These are phyloP conservation scores for Scenedesmus sp. DNA, from an alignment of 163 green algal genomes.

Conservation along the genomic window DNA sequence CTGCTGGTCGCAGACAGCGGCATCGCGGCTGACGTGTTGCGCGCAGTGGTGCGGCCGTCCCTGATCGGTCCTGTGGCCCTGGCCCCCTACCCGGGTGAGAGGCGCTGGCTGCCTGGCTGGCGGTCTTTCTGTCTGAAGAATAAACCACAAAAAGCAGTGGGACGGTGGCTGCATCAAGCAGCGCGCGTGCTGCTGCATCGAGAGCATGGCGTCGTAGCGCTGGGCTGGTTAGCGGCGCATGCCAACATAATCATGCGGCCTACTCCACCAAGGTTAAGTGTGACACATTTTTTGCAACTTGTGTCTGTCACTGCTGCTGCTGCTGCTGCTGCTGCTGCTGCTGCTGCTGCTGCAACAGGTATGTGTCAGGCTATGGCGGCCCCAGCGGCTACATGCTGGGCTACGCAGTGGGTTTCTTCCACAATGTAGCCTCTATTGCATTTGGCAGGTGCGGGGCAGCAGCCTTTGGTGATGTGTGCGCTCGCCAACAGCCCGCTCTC, in stretches of 20 bases:
- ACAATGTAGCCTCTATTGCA: background rate
- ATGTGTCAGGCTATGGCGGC: slow-evolving; percentile 23
- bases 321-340: background rate
- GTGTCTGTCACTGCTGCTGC: background rate
- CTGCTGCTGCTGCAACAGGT: slow-evolving; percentile 21
- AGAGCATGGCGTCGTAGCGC: too few species aligned
- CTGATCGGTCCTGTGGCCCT: slow-evolving; percentile 59
- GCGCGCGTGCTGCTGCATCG: too few species aligned
- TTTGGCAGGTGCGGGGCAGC: slow-evolving; percentile 8
- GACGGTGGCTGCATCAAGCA: too few species aligned
- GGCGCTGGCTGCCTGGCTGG: too few species aligned
- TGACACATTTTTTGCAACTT: too few species aligned
- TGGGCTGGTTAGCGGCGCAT: background rate
- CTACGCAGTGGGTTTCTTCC: slow-evolving; percentile 44
- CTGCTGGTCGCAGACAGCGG: slow-evolving; percentile 51
- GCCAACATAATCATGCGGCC: background rate
- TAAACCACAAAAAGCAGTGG: too few species aligned
- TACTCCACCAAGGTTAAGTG: too few species aligned
- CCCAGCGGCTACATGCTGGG: slow-evolving; percentile 28
- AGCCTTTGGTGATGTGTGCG: too few species aligned
- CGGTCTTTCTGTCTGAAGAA: too few species aligned
- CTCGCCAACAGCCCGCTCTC: too few species aligned
- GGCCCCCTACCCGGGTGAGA: slow-evolving; percentile 58
- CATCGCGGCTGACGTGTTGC: background rate
- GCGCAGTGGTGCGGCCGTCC: slow-evolving; percentile 58